Conservation (phyloP, 768 basidiomycete species). For the Pseudohyphozyma bogoriensis region DNA sequence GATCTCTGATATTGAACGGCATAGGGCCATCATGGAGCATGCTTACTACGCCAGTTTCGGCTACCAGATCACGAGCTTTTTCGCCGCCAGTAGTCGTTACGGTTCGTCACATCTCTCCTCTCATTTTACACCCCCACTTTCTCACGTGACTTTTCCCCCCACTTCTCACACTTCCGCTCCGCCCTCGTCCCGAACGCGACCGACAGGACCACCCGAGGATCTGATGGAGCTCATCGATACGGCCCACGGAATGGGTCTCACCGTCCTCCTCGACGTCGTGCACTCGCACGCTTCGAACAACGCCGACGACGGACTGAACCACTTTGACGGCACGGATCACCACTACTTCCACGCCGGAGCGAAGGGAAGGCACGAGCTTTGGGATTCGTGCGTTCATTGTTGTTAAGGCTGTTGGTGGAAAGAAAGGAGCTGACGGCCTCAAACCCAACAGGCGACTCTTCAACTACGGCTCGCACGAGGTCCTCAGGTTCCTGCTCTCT, state of each 20-base stretch:
- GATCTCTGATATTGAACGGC: slow-evolving; percentile 45
- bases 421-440: neutral
- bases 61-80: slow-evolving; percentile 96
- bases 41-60: slow-evolving; percentile 56
- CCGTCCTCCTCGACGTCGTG: slow-evolving; percentile 89
- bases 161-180: neutral
- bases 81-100: slow-evolving; percentile 91
- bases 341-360: slow-evolving; percentile 90
- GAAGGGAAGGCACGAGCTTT: slow-evolving; percentile 85
- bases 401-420: neutral
- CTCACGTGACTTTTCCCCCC: neutral
- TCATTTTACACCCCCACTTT: too few species aligned
- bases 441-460: slow-evolving; percentile 58
- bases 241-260: slow-evolving; percentile 84
- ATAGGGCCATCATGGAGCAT: slow-evolving; percentile 76
- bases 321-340: slow-evolving; percentile 95
- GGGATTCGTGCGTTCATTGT: slow-evolving; percentile 55
- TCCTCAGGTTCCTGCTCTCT: slow-evolving; percentile 84
- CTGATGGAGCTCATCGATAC: slow-evolving; percentile 90
- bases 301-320: slow-evolving; percentile 84
- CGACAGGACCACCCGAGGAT: slow-evolving; percentile 69
- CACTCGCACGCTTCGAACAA: slow-evolving; percentile 99
- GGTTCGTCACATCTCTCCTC: slow-evolving; percentile 37
- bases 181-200: neutral
- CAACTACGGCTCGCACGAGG: slow-evolving; percentile 92